Evolutionary conservation across 768 basidiomycete species (phyloP).

Genomic region (Tricholoma terreum): DNA sequence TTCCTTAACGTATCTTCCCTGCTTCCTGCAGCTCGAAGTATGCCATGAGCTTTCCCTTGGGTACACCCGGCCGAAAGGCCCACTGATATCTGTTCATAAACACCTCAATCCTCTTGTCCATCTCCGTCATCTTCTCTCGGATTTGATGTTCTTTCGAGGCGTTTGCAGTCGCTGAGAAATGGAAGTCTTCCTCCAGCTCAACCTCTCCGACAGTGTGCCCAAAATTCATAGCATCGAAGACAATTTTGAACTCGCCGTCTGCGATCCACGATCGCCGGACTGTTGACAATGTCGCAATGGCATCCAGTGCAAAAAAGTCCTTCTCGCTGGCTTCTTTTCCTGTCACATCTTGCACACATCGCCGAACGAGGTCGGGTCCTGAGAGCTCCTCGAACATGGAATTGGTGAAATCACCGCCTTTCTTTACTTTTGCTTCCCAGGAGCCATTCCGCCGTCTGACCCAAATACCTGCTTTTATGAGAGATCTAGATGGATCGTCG

Average conservation of each 20-base stretch:
- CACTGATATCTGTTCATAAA: not conserved
- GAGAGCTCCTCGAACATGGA: not conserved
- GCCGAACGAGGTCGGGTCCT: not conserved
- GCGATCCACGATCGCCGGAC: not conserved
- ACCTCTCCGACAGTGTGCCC: not conserved
- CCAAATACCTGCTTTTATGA: not conserved
- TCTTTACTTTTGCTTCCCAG: not conserved
- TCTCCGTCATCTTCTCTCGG: not conserved
- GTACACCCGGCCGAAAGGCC: not conserved
- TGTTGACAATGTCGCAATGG: not conserved
- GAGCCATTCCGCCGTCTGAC: not conserved
- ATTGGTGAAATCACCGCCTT: not conserved
- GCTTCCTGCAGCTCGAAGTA: conserved; percentile 1
- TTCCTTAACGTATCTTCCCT: not conserved
- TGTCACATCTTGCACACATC: not conserved
- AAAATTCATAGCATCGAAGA: not conserved
- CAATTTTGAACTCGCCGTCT: conserved; percentile 1
- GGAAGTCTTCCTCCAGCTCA: not conserved
- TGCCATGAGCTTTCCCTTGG: conserved; percentile 1
- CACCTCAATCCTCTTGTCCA: not conserved
- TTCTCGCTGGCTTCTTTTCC: not conserved
- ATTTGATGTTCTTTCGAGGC: not conserved
- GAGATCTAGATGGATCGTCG: not conserved
- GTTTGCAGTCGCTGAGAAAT: not conserved
- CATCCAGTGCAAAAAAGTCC: not conserved